Evolutionary conservation across 139 green algal genomes (phyloP), one percentile per base, ranked within the genome.

Genomic region (Yamagishiella unicocca): DNA sequence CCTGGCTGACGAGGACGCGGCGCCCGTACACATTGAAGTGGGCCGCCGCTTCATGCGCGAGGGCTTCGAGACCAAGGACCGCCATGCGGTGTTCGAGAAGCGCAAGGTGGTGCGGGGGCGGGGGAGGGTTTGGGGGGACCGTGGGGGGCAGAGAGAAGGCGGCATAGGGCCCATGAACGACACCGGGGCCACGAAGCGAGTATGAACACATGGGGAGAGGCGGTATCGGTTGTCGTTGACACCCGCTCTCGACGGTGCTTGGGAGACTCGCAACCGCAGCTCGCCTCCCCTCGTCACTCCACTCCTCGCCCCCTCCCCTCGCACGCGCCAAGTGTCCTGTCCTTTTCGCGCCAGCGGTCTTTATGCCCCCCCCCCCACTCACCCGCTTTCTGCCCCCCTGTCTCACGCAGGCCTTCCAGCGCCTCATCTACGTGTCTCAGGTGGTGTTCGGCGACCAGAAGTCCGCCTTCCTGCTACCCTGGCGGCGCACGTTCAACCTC

Each of bases 361-460:
- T n/a, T n/a, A n/a, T 66, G 9, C 35, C 70, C 42, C 19, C 46
- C 27, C 53, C 45, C 42, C 31, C 40, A 62, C 73, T 81, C 46
- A 27, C 62, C 27, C 73, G 24, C 42, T 10, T 14, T 58, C 75
- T 12, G 42, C 31, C 29, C n/a, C 62, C 27, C 64, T 66, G 25
- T 37, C 40, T 25, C 64, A 24, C 42, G 0, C 92, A 93, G 84
- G 93, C 94, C 55, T 99, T 99, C 90, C 96, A 99, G 93, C 98
- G 98, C 91, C 95, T 99, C 42, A 96, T 99, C 75, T 99, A 99
- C 88, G 91, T 99, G 21, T 98, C 94, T 45, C 91, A 92, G 84
- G 84, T 97, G 21, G 94, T 98, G 46, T 98, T 98, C 93, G 96
- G 96, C 29, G 96, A 97, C 79, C 91, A 95, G 68, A 93, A 97